Evolutionary conservation across 768 basidiomycete genomes (phyloP), one percentile per base, ranked within the genome.

Genomic region (Albatrellus ellisii): DNA sequence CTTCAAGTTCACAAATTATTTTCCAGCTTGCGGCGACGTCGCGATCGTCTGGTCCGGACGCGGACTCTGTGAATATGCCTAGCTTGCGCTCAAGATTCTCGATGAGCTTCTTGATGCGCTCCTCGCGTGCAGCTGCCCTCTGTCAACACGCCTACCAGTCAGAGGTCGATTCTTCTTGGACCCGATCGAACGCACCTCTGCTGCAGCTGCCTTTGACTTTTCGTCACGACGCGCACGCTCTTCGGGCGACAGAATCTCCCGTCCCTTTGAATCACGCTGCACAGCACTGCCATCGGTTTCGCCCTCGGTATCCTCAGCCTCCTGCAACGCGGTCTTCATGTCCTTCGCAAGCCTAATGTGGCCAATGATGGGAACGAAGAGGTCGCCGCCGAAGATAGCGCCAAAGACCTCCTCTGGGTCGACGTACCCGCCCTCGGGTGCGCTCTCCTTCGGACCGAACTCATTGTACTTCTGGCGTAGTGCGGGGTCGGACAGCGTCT

Each of bases 291-390:
- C 54, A n/a, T n/a, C n/a, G n/a, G n/a, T n/a, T 32, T 57, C 60
- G n/a, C 56, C 59, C 15, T 62, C 69, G 43, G 67, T 73, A 38
- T 84, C 84, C 27, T 82, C 83, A 0, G 77, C 87, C 55, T 91
- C 88, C 54, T 92, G 89, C 54, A 92, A 59, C 4, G 87, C 90
- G 2, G 80, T 71, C 65, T 94, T 94, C 90, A 94, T 91, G 53
- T 94, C 90, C 52, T 73, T 70, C 24, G 86, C 90, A 41, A 94
- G 63, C 46, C 84, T 85, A 51, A 92, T 90, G 33, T 80, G 70
- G 6, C 90, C 90, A 55, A 94, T 91, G 54, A 92, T 86, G 2
- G 86, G 78, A 33, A 77, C 62, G 59, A 92, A 92, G 24, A 78
- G 64, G 39, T 90, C 87, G 2, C 89, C 89, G 33, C 90, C 90